Base-by-base conservation (phyloP, 306 rosid genomes). In the Leucaena leucocephala region DNA sequence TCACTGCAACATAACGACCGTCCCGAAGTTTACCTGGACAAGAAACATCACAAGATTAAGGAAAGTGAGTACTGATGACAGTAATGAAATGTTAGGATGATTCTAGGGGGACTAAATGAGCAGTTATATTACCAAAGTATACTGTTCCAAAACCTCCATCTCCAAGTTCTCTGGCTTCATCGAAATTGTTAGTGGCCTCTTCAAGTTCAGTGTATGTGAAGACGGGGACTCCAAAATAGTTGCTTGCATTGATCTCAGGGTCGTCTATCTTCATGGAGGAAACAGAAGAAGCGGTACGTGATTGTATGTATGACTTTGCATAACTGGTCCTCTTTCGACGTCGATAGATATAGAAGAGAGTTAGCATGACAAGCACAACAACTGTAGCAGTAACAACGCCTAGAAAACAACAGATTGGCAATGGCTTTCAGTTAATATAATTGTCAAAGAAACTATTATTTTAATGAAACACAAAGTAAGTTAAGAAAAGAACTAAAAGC, bases 121-220 rank as follows among this genome's bases (percentile, higher is more conserved):
- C 35, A 72, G 1, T 10, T 50, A 5, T 50, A 52, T 78, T 87
- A 94, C 98, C 98, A 76, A 40, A 85, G 85, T 94, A 91, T 1
- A 94, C 98, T 6, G 94, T 86, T 65, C 98, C 97, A 71, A 86
- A 94, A 17, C 97, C 96, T 21, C 98, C 98, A 83, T 94, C 97
- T 52, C 98, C 97, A 21, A 94, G 88, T 84, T 89, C 92, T 84
- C 57, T 89, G 3, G 86, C 44, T 14, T 90, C 46, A 63, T 90
- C 92, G 9, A 94, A 94, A 58, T 71, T 6, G 74, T 87, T 80
- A 9, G 95, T 93, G 72, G 97, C 98, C 76, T 85, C 90, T 80
- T 82, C 87, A 68, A 93, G 94, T 71, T 93, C 98, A 10, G 34
- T 78, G 61, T 90, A 91, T 52, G 86, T 52, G 78, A 93, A 93